These are phyloP conservation scores for Eutrema heterophyllum DNA, from an alignment of 345 rosid genomes.

Conservation along the genomic window DNA sequence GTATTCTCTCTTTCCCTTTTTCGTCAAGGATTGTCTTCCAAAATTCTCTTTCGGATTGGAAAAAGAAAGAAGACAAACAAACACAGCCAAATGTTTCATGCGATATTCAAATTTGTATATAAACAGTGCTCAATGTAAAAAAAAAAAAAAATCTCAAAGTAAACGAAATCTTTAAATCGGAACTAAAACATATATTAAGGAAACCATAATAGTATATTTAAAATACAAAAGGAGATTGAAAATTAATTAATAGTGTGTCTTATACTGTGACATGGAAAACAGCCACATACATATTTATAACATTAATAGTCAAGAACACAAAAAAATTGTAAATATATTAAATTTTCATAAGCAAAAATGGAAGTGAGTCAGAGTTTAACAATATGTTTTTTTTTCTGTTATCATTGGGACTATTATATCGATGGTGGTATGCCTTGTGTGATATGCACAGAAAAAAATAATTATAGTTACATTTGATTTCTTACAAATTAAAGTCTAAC, in stretches of 20 bases:
- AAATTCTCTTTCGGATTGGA: not conserved
- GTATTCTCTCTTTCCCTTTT: not conserved
- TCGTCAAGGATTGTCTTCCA: not conserved
- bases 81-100: not conserved
- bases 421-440: too few relatives aligned
- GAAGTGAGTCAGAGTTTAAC: not conserved
- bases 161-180: not conserved
- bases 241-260: not conserved
- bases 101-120: not conserved
- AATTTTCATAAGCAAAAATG: not conserved
- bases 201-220: not conserved
- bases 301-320: not conserved
- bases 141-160: not conserved
- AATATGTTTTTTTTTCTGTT: too few relatives aligned
- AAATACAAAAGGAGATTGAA: not conserved
- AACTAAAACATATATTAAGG: too few relatives aligned
- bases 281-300: not conserved
- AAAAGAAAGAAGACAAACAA: not conserved
- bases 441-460: too few relatives aligned
- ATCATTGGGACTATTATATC: too few relatives aligned
- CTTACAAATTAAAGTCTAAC: too few relatives aligned
- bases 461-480: too few relatives aligned
- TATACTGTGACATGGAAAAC: not conserved
- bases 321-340: not conserved
- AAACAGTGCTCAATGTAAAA: not conserved